These are phyloP conservation scores for Pyrenula aspistea DNA, from an alignment of 495 filamentous ascomycete genomes.

Conservation along the genomic window DNA sequence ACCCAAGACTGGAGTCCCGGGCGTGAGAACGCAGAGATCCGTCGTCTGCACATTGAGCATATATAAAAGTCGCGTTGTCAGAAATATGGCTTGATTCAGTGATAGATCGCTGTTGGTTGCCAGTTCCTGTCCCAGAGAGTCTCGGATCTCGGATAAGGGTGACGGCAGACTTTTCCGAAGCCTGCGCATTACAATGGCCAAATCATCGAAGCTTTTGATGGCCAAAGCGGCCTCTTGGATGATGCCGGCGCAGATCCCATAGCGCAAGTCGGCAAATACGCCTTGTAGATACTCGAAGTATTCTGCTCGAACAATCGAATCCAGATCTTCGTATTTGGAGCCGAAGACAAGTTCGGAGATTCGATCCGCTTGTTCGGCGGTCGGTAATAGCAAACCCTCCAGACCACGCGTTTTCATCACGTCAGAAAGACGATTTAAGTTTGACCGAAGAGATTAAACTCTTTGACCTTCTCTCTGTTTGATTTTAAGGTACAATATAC, in stretches of 20 bases:
- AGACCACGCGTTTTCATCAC: not conserved
- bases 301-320: not conserved
- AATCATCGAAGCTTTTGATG: not conserved
- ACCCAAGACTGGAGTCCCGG: not conserved
- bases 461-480: not conserved
- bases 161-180: not conserved
- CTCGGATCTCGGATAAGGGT: not conserved
- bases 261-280: not conserved
- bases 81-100: not conserved
- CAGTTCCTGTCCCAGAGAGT: not conserved
- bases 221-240: not conserved
- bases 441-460: too few relatives aligned
- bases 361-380: not conserved
- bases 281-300: not conserved
- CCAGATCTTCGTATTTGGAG: not conserved
- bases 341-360: not conserved
- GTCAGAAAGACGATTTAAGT: not conserved
- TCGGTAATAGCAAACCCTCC: not conserved
- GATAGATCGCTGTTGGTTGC: not conserved
- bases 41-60: not conserved
- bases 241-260: not conserved
- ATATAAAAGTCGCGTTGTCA: not conserved
- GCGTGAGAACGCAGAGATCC: not conserved
- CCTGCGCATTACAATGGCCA: not conserved
- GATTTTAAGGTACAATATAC: too few relatives aligned